Evolutionary conservation across 176 grass and related monocot species (phyloP).

Genomic region (Eragrostis nindensis): DNA sequence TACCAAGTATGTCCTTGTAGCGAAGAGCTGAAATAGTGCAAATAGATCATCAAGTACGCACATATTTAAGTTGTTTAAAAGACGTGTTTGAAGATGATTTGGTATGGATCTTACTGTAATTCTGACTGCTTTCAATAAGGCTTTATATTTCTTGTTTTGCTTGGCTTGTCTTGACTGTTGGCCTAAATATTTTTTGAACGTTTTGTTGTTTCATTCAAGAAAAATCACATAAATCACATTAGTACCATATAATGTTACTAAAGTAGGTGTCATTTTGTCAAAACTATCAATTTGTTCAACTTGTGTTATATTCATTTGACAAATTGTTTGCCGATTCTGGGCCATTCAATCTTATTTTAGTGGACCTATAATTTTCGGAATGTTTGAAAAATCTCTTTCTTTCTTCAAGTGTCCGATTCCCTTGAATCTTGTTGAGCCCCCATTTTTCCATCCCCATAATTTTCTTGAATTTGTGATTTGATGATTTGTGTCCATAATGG

Average conservation of each 20-base stretch:
- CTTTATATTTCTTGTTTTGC: not conserved
- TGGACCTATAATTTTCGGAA: not conserved
- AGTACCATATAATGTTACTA: not conserved
- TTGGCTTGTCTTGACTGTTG: not conserved
- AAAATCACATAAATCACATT: not conserved
- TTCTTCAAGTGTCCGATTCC: not conserved
- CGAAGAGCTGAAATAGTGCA: constrained; percentile 19
- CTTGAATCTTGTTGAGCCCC: not conserved
- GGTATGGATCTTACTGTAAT: not conserved
- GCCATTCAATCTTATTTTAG: too few species aligned
- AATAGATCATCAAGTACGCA: not conserved
- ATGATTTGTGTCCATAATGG: not conserved
- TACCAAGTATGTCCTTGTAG: constrained; percentile 4
- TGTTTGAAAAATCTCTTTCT: not conserved
- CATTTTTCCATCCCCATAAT: not conserved
- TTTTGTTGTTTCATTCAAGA: not conserved
- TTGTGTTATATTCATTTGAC: not conserved
- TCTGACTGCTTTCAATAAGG: too few species aligned
- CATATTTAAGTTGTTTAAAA: constrained; percentile 10
- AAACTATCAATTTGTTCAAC: too few species aligned
- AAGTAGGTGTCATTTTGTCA: not conserved
- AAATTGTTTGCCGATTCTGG: not conserved
- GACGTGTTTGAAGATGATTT: not conserved
- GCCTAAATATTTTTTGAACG: not conserved
- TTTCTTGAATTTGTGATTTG: not conserved